Conservation (phyloP, 768 basidiomycete species). For the Tephrocybe sp. region DNA sequence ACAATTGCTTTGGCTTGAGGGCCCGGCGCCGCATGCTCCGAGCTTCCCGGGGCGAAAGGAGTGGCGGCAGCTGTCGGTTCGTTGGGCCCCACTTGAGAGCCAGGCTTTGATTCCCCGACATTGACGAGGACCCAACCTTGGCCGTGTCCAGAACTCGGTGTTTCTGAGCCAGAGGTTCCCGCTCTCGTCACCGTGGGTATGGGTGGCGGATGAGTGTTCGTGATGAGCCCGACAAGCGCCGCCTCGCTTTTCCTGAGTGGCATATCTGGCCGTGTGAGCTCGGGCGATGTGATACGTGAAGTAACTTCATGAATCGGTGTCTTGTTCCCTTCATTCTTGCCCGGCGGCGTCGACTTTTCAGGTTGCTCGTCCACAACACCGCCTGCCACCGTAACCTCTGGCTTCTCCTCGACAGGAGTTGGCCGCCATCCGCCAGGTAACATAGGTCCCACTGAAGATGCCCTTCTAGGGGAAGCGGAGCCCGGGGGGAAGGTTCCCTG, state of each 20-base stretch:
- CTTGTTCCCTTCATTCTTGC: conserved; percentile 18
- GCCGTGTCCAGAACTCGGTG: conserved; percentile 30
- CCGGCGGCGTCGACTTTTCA: conserved; percentile 23
- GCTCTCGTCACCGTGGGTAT: conserved; percentile 8
- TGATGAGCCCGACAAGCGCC: conserved; percentile 53
- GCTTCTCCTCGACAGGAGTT: conserved; percentile 51
- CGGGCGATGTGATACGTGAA: conserved; percentile 54
- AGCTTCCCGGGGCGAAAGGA: neutral
- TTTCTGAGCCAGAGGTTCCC: conserved; percentile 1
- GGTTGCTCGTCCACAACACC: conserved; percentile 3
- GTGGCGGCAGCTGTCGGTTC: neutral
- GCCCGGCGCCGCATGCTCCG: neutral
- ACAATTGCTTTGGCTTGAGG: conserved; percentile 64
- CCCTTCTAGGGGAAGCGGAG: conserved; percentile 6
- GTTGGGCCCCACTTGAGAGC: conserved; percentile 5
- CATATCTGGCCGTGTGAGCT: conserved; percentile 44
- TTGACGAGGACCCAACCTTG: conserved; percentile 71
- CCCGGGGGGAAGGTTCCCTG: neutral
- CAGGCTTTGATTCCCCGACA: conserved; percentile 40
- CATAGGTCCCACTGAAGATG: conserved; percentile 32
- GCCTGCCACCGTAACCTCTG: conserved; percentile 20
- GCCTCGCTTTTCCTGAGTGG: conserved; percentile 61
- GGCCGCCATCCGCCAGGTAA: conserved; percentile 59
- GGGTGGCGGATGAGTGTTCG: conserved; percentile 28
- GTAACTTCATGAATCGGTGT: conserved; percentile 48